A percentile compares a stretch with the other conserved stretches of the same genome.
Conservation (phyloP, 495 filamentous ascomycete genomes). For the Penicillium paradoxum region DNA sequence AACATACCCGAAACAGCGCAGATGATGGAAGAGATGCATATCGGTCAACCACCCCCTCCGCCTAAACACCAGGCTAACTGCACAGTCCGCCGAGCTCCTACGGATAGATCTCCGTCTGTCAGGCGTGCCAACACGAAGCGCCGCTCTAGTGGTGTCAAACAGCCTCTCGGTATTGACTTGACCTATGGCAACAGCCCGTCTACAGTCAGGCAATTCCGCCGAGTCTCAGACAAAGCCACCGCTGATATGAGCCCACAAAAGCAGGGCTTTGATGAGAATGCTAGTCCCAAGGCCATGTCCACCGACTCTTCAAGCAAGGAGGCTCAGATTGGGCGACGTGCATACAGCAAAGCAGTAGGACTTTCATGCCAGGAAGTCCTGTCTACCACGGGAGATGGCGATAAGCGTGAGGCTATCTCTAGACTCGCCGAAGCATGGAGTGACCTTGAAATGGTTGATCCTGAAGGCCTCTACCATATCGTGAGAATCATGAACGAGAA, state of each 20-base stretch:
- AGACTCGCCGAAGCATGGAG: slow-evolving; percentile 79
- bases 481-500: slow-evolving; percentile 64
- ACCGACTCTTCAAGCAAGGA: slow-evolving; percentile 61
- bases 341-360: slow-evolving; percentile 75
- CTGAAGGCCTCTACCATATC: slow-evolving; percentile 84
- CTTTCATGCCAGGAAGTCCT: slow-evolving; percentile 77
- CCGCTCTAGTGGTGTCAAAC: slow-evolving; percentile 56
- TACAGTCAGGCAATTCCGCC: slow-evolving; percentile 82
- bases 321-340: slow-evolving; percentile 67
- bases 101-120: slow-evolving; percentile 40
- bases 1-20: slow-evolving; percentile 33
- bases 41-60: slow-evolving; percentile 33
- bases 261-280: slow-evolving; percentile 44
- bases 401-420: slow-evolving; percentile 76
- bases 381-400: slow-evolving; percentile 66
- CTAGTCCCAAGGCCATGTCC: slow-evolving; percentile 31
- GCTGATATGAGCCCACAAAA: slow-evolving; percentile 31
- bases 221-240: slow-evolving; percentile 67
- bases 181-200: slow-evolving; percentile 88
- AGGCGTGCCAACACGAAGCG: slow-evolving; percentile 44
- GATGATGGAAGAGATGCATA: slow-evolving; percentile 38
- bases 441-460: slow-evolving; percentile 77
- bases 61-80: slow-evolving; percentile 39
- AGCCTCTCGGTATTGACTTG: slow-evolving; percentile 76
- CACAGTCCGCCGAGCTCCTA: slow-evolving; percentile 52